Conservation (phyloP, 2,329 filamentous ascomycete species). For the Aspergillus ochraceus region DNA sequence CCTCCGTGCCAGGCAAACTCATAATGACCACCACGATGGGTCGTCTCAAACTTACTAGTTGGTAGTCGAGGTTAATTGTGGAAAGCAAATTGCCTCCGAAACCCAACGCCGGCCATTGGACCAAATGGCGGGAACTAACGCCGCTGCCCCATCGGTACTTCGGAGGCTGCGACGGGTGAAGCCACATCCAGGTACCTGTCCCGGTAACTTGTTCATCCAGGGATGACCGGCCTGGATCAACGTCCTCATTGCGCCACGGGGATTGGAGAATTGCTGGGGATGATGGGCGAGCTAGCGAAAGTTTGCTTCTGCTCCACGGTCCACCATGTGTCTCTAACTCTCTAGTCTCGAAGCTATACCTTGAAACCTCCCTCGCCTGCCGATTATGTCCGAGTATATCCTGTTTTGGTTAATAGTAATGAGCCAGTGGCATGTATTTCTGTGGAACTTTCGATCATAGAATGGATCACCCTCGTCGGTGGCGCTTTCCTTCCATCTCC, state of each 20-base stretch:
- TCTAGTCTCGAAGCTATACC: too few species aligned
- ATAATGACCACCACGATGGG: neutral
- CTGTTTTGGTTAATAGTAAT: neutral
- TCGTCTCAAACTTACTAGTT: neutral
- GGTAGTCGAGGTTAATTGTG: neutral
- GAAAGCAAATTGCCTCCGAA: neutral
- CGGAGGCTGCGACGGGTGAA: neutral
- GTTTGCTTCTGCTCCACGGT: neutral
- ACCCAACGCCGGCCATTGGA: neutral
- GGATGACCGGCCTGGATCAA: neutral
- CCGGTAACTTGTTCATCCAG: neutral
- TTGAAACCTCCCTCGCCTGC: too few species aligned
- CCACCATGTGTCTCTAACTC: neutral
- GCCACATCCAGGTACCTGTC: neutral
- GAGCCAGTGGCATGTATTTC: neutral
- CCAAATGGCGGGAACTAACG: neutral
- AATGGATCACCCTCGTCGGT: neutral
- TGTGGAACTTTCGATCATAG: neutral
- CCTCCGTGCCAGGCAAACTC: neutral
- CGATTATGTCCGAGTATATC: neutral
- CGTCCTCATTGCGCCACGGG: neutral
- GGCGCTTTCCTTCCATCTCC: neutral
- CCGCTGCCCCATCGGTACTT: neutral
- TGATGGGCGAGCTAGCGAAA: neutral
- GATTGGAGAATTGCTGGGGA: neutral